Conservation (phyloP, 352 stramenopile genomes). For the Phytophthora litchii region DNA sequence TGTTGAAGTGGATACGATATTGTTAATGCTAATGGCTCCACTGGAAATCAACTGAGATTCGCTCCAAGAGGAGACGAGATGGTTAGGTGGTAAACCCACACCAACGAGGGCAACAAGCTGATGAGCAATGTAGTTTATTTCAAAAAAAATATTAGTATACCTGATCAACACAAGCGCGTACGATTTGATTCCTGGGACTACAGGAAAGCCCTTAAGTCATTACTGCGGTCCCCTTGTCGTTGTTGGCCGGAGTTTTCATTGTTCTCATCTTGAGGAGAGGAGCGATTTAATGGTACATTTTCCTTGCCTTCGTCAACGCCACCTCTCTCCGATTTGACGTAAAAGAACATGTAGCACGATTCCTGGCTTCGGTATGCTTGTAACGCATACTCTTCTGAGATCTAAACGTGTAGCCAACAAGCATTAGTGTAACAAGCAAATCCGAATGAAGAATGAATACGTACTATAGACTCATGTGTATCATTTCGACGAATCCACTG, state of each 20-base stretch:
- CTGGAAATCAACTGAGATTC: neutral
- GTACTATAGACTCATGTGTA: slow-evolving; percentile 78
- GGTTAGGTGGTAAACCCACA: neutral
- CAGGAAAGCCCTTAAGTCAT: slow-evolving; percentile 41
- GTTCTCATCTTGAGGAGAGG: slow-evolving; percentile 24
- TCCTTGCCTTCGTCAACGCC: slow-evolving; percentile 58
- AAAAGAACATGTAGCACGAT: slow-evolving; percentile 91
- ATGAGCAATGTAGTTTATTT: slow-evolving; percentile 30
- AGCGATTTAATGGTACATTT: slow-evolving; percentile 49
- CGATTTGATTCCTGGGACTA: slow-evolving; percentile 19
- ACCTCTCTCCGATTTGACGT: slow-evolving; percentile 54
- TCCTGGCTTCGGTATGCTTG: slow-evolving; percentile 78
- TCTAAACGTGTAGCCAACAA: slow-evolving; percentile 38
- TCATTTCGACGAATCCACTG: slow-evolving; percentile 85
- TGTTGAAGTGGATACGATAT: neutral
- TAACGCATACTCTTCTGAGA: slow-evolving; percentile 79
- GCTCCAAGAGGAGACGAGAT: slow-evolving; percentile 15
- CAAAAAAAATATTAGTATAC: slow-evolving; percentile 40
- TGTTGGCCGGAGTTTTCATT: slow-evolving; percentile 29
- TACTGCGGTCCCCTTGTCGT: slow-evolving; percentile 15
- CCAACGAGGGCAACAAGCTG: slow-evolving; percentile 7
- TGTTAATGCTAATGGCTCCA: neutral
- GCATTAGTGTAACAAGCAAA: neutral
- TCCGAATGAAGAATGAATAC: neutral
- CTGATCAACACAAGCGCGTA: slow-evolving; percentile 23